Percentiles rank a stretch among this genome's conserved stretches.
Conservation (phyloP, 208 protist genomes). For the Leishmania aethiopica region DNA sequence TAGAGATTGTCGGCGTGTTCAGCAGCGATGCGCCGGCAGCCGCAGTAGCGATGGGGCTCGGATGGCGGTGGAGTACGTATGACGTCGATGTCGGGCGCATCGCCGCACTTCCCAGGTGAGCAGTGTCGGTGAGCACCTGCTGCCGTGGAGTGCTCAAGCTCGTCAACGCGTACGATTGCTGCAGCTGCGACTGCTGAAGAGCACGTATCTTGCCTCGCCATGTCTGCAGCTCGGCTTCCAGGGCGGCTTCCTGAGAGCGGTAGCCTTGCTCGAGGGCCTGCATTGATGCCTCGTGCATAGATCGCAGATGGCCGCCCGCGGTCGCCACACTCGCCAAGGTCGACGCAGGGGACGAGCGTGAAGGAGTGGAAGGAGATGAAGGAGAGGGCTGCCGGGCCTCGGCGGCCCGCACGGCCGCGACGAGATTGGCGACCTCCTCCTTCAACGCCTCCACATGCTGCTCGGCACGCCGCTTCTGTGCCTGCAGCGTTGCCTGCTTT, state of each 20-base stretch:
- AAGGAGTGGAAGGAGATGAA: not conserved
- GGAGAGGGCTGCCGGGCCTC: constrained; percentile 1
- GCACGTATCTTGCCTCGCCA: constrained; percentile 24
- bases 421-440: constrained; percentile 10
- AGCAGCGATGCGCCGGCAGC: constrained; percentile 14
- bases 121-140: constrained; percentile 5
- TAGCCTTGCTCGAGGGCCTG: constrained; percentile 40
- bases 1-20: constrained; percentile 16
- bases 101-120: not conserved
- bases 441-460: constrained; percentile 13
- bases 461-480: constrained; percentile 17
- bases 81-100: constrained; percentile 2
- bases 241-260: constrained; percentile 33
- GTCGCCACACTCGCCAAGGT: not conserved
- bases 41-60: constrained; percentile 23
- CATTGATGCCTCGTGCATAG: constrained; percentile 32
- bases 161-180: not conserved
- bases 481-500: constrained; percentile 4
- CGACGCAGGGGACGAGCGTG: not conserved
- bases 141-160: constrained; percentile 26
- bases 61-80: constrained; percentile 11
- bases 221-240: constrained; percentile 30
- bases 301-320: constrained; percentile 9
- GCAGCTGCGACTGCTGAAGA: constrained; percentile 13
- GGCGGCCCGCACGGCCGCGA: not conserved